A percentile compares a stretch with the other conserved stretches of the same genome.
Conservation (phyloP, 129 eudicot species). For the Silybum marianum region DNA sequence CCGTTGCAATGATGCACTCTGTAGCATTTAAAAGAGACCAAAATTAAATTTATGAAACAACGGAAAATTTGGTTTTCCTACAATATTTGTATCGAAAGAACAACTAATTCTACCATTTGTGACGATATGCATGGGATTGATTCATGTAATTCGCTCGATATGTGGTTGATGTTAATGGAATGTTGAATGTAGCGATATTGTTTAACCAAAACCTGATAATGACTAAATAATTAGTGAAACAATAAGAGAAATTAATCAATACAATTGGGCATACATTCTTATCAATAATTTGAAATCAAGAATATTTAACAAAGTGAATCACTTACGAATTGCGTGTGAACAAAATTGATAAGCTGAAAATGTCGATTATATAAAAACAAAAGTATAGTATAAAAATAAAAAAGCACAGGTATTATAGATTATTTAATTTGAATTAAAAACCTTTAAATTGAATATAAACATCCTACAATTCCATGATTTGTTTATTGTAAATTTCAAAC, state of each 20-base stretch:
- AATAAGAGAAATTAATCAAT: too few relatives aligned
- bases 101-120: not conserved
- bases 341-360: too few relatives aligned
- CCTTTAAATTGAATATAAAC: too few relatives aligned
- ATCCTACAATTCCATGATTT: too few relatives aligned
- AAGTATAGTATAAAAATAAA: too few relatives aligned
- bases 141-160: not conserved
- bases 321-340: not conserved
- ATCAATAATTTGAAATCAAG: not conserved
- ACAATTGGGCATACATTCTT: not conserved
- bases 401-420: too few relatives aligned
- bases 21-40: not conserved
- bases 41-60: not conserved
- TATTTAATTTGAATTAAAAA: too few relatives aligned
- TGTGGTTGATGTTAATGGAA: too few relatives aligned
- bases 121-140: not conserved
- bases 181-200: too few relatives aligned
- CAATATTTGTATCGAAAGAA: not conserved
- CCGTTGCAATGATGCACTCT: not conserved
- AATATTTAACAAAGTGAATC: not conserved
- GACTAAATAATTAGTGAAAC: too few relatives aligned
- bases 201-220: not conserved
- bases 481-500: too few relatives aligned
- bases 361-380: too few relatives aligned
- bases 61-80: not conserved